Conservation (phyloP, 2,329 filamentous ascomycete species). For the Botrytis porri region DNA sequence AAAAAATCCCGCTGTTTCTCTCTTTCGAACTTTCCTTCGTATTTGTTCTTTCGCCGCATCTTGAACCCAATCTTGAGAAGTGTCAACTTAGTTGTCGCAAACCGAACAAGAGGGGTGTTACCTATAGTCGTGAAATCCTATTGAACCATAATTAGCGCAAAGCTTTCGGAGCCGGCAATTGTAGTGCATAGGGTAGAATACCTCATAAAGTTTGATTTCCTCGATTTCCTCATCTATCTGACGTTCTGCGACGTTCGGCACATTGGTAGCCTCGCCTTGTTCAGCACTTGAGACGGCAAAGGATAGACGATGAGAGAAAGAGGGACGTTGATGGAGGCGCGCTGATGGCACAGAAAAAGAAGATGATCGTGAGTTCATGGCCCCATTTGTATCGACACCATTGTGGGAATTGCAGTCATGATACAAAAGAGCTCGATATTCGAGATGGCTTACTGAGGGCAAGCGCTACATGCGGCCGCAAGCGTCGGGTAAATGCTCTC, state of each 20-base stretch:
- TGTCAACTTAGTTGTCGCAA: constrained; percentile 39
- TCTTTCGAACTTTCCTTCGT: constrained; percentile 71
- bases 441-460: not conserved
- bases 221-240: constrained; percentile 92
- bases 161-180: not conserved
- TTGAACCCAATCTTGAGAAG: constrained; percentile 81
- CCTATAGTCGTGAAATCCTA: constrained; percentile 93
- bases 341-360: constrained; percentile 34
- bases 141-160: constrained; percentile 18
- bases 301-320: constrained; percentile 51
- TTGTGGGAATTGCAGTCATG: not conserved
- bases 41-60: constrained; percentile 90
- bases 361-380: constrained; percentile 40
- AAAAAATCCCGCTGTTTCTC: constrained; percentile 69
- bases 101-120: constrained; percentile 38
- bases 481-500: not conserved
- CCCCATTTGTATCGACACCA: constrained; percentile 24
- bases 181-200: constrained; percentile 35
- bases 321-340: constrained; percentile 31
- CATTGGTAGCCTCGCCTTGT: constrained; percentile 54
- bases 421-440: not conserved
- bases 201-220: constrained; percentile 95
- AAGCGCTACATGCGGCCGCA: constrained; percentile 8
- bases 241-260: constrained; percentile 55
- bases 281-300: constrained; percentile 65